These are phyloP conservation scores for Acanthamoeba lenticulata DNA, from an alignment of 208 protist species.

Conservation along the genomic window DNA sequence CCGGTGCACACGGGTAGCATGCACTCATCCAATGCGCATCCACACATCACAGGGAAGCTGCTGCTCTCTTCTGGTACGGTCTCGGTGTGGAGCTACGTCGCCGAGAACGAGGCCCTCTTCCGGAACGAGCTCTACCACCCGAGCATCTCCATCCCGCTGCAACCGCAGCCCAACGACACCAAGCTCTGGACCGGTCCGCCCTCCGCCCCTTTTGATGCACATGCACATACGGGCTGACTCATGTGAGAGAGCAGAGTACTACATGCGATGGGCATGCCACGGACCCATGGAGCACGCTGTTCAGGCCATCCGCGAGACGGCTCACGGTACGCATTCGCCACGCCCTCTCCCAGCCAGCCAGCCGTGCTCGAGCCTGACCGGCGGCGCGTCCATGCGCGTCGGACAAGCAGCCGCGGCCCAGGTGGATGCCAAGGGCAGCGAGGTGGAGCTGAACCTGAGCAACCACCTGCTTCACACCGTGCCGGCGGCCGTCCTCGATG, in stretches of 20 bases:
- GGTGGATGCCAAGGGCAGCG: neutral
- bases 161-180: neutral
- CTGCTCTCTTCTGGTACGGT: neutral
- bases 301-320: neutral
- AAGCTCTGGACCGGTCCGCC: slow-evolving; percentile 42
- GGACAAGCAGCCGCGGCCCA: neutral
- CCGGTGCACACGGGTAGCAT: neutral
- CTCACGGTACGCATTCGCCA: neutral
- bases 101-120: neutral
- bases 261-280: slow-evolving; percentile 4
- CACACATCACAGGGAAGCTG: neutral
- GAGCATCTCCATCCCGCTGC: neutral
- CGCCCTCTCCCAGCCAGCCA: neutral
- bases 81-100: neutral
- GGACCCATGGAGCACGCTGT: neutral
- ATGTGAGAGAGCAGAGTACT: neutral
- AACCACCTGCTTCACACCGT: neutral
- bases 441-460: neutral
- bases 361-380: too few species aligned
- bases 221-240: neutral
- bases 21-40: neutral
- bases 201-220: neutral
- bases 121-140: neutral
- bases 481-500: neutral
- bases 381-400: too few species aligned